phyloP scores from a whole-genome alignment of 768 basidiomycete species.

The Neoboletus subvelutipes region DNA sequence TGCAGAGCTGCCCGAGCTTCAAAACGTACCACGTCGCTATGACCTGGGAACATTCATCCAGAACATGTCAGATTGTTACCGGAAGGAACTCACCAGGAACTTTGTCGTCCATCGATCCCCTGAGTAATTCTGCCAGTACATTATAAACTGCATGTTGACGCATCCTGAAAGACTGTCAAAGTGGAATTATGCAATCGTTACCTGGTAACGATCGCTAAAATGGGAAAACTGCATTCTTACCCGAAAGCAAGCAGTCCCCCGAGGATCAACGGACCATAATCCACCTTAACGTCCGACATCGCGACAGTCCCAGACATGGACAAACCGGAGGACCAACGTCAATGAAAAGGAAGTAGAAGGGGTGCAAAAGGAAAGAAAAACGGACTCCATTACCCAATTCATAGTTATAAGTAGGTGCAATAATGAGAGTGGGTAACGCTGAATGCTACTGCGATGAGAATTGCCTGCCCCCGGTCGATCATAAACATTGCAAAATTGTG shows the following conservation, averaged over 20 bases:
- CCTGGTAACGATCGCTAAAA: background rate
- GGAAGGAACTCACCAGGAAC: constrained; percentile 14
- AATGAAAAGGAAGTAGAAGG: background rate
- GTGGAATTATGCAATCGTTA: background rate
- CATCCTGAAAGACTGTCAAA: constrained; percentile 27
- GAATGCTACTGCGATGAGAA: background rate
- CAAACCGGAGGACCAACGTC: background rate
- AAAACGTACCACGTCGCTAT: constrained; percentile 19
- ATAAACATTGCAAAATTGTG: too few relatives aligned
- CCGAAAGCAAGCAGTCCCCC: constrained; percentile 26
- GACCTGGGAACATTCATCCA: constrained; percentile 13
- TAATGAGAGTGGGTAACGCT: background rate
- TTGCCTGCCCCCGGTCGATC: too few relatives aligned
- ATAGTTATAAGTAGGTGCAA: constrained; percentile 3
- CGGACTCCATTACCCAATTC: background rate
- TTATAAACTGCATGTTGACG: constrained; percentile 25
- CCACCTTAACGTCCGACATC: background rate
- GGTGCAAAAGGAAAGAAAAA: background rate
- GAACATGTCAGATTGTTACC: background rate
- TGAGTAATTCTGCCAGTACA: constrained; percentile 23
- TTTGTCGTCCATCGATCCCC: constrained; percentile 19
- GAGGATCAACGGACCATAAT: constrained; percentile 21
- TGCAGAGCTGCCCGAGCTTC: background rate
- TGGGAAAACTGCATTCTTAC: constrained; percentile 1
- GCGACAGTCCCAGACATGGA: too few relatives aligned